Evolutionary conservation across 148 eudicot species (phyloP).

Genomic region (Dianthus caryophyllus): DNA sequence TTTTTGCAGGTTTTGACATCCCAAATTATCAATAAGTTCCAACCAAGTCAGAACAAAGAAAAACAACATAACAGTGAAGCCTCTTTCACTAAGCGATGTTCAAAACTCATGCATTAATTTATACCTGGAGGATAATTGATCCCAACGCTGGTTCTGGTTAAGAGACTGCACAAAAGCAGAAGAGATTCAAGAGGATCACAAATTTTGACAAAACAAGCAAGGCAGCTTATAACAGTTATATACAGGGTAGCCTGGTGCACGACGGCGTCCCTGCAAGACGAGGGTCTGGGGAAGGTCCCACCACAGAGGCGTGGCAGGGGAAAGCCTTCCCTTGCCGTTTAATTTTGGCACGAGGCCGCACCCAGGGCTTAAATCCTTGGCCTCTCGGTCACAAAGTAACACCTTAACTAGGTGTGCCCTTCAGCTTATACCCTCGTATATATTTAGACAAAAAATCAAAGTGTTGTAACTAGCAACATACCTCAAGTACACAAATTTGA

Average conservation of each 20-base stretch:
- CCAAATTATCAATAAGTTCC: not conserved
- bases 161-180: constrained; percentile 43
- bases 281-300: no score
- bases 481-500: constrained; percentile 96
- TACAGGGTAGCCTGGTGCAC: no score
- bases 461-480: constrained; percentile 24
- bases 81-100: not conserved
- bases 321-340: no score
- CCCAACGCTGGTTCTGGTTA: constrained; percentile 25
- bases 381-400: no score
- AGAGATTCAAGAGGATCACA: constrained; percentile 8
- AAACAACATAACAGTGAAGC: not conserved
- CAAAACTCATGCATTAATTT: constrained; percentile 36
- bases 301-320: no score
- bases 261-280: no score
- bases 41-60: not conserved
- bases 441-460: constrained; percentile 10
- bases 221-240: not conserved
- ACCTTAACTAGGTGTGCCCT: no score
- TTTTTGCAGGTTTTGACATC: constrained; percentile 1
- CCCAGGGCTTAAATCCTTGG: no score
- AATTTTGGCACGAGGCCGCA: no score
- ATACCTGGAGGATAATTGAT: constrained; percentile 28
- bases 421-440: no score
- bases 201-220: not conserved